phyloP scores from a whole-genome alignment of 805 yeast genomes.

The Cyberlindnera suaveolens region DNA sequence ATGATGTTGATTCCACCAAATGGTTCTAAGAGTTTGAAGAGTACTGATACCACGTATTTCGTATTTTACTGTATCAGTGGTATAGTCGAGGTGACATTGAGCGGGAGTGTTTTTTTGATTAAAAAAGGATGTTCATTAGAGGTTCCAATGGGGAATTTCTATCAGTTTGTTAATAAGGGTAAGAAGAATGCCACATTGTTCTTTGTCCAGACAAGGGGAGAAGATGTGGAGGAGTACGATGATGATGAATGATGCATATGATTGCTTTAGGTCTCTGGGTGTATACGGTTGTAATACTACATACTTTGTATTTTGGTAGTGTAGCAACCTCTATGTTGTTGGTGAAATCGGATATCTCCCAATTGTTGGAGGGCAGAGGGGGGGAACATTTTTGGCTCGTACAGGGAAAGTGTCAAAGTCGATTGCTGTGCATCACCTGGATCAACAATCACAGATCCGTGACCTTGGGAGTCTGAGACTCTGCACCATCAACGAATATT shows the following conservation, averaged over 20 bases:
- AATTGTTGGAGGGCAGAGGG: too few relatives aligned
- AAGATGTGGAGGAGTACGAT: slow-evolving; percentile 18
- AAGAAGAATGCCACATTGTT: slow-evolving; percentile 54
- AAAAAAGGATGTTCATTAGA: slow-evolving; percentile 73
- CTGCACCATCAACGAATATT: too few relatives aligned
- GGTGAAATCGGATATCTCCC: too few relatives aligned
- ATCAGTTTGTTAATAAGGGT: slow-evolving; percentile 62
- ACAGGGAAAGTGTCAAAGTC: too few relatives aligned
- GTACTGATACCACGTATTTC: slow-evolving; percentile 58
- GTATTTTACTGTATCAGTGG: slow-evolving; percentile 76
- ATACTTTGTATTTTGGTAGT: too few relatives aligned
- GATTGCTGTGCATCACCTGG: too few relatives aligned
- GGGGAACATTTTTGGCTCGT: too few relatives aligned
- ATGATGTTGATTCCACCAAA: slow-evolving; percentile 57
- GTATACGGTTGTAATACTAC: too few relatives aligned
- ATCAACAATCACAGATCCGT: too few relatives aligned
- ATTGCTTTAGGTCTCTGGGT: neutral
- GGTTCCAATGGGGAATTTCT: slow-evolving; percentile 71
- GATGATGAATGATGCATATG: slow-evolving; percentile 5
- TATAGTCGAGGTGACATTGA: slow-evolving; percentile 56
- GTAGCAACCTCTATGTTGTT: too few relatives aligned
- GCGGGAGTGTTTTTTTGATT: slow-evolving; percentile 52
- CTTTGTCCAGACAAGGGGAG: slow-evolving; percentile 59
- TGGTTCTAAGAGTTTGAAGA: slow-evolving; percentile 52
- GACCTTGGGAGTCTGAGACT: too few relatives aligned